phyloP scores from a whole-genome alignment of 495 filamentous ascomycete species.

The Neurospora tetraspora region DNA sequence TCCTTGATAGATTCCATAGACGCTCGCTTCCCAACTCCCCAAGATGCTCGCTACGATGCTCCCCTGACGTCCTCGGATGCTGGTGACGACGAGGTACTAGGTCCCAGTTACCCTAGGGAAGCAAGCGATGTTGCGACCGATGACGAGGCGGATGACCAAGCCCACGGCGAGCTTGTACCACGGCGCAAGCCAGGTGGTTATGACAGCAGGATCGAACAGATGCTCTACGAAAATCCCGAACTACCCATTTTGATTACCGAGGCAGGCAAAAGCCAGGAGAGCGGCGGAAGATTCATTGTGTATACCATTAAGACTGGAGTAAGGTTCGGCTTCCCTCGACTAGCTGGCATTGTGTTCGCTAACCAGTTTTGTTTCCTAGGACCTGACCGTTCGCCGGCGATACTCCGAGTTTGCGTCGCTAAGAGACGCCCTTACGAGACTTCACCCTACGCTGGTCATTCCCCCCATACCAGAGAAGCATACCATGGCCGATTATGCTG shows the following conservation, averaged over 20 bases:
- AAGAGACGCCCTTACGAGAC: conserved; percentile 71
- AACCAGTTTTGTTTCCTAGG: conserved; percentile 43
- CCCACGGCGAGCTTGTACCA: conserved; percentile 34
- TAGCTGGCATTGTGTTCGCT: conserved; percentile 1
- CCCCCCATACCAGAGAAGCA: conserved; percentile 98
- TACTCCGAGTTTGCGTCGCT: conserved; percentile 98
- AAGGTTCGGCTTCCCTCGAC: conserved; percentile 21
- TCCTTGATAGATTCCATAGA: conserved; percentile 22
- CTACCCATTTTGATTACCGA: conserved; percentile 82
- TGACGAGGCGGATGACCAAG: conserved; percentile 49
- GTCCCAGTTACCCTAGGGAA: conserved; percentile 17
- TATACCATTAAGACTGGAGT: conserved; percentile 96
- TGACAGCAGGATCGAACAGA: conserved; percentile 90
- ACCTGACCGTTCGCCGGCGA: conserved; percentile 84
- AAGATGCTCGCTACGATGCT: conserved; percentile 27
- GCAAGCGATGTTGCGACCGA: conserved; percentile 26
- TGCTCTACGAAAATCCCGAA: conserved; percentile 88
- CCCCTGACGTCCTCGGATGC: conserved; percentile 35
- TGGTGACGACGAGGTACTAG: conserved; percentile 28
- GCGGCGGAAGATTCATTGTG: conserved; percentile 79
- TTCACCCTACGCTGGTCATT: conserved; percentile 90
- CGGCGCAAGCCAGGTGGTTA: conserved; percentile 74
- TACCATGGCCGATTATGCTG: conserved; percentile 95
- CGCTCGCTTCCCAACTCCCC: background rate
- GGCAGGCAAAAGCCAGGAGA: conserved; percentile 91